Conservation (phyloP, 768 basidiomycete genomes). For the Chalciporus piperatus region DNA sequence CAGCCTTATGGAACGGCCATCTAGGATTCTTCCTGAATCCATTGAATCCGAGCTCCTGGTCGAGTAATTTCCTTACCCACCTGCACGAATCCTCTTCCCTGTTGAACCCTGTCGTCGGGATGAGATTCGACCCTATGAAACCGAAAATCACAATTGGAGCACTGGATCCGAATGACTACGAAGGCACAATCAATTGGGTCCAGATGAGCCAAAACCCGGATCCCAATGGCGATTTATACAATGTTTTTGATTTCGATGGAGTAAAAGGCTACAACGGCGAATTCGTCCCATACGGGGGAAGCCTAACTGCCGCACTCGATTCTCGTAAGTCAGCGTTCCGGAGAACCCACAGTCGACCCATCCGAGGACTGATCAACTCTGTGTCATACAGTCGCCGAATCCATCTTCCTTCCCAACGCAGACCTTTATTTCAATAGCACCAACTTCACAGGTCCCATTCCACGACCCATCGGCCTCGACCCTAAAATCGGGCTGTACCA, state of each 20-base stretch:
- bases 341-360: not conserved
- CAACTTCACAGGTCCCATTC: conserved; percentile 23
- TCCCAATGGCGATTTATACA: conserved; percentile 12
- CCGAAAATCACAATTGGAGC: conserved; percentile 32
- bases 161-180: conserved; percentile 30
- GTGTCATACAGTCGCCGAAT: conserved; percentile 9
- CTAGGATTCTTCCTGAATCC: conserved; percentile 27
- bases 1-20: conserved; percentile 17
- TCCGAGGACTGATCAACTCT: not conserved
- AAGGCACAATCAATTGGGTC: conserved; percentile 32
- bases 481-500: not conserved
- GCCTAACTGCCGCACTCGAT: conserved; percentile 21
- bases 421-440: conserved; percentile 16
- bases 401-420: conserved; percentile 18
- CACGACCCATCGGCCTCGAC: conserved; percentile 1
- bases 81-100: conserved; percentile 21
- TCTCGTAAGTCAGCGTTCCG: conserved; percentile 16
- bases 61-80: conserved; percentile 16
- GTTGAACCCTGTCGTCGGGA: conserved; percentile 31
- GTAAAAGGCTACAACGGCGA: conserved; percentile 30
- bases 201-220: conserved; percentile 19
- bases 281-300: conserved; percentile 18
- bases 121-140: conserved; percentile 28
- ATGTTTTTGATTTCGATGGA: conserved; percentile 25
- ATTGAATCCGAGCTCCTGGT: conserved; percentile 10